Conservation (phyloP, 2,329 filamentous ascomycete species). For the Trichoderma asperellum region DNA sequence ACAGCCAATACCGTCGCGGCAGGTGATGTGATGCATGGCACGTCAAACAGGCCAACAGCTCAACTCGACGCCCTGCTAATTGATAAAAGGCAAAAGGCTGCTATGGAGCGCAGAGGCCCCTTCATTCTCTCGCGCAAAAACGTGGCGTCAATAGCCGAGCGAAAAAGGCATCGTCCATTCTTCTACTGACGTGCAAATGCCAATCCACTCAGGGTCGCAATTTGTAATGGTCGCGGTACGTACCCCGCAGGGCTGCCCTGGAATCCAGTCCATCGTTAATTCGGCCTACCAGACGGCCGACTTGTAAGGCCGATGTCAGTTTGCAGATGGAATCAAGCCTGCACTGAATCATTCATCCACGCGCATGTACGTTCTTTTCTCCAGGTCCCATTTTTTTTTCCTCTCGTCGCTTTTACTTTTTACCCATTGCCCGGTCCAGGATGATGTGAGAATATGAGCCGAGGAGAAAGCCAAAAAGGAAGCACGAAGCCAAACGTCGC, state of each 20-base stretch:
- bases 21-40: background rate
- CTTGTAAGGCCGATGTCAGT: background rate
- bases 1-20: background rate
- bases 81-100: background rate
- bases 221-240: background rate
- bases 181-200: background rate
- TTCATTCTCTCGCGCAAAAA: background rate
- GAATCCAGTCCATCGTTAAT: background rate
- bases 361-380: background rate
- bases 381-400: background rate
- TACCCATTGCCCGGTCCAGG: background rate
- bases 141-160: slow-evolving; percentile 2
- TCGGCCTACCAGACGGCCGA: background rate
- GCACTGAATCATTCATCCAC: background rate
- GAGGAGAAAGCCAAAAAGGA: background rate
- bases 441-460: background rate
- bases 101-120: background rate
- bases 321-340: background rate
- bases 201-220: background rate
- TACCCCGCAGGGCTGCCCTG: background rate
- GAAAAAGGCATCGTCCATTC: background rate
- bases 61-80: background rate
- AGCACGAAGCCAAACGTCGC: background rate
- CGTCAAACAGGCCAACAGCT: background rate
- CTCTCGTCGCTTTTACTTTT: background rate